Percentiles rank a stretch among this genome's conserved stretches.
phyloP scores from a whole-genome alignment of 768 basidiomycete genomes.

The Myochromella boudieri region DNA sequence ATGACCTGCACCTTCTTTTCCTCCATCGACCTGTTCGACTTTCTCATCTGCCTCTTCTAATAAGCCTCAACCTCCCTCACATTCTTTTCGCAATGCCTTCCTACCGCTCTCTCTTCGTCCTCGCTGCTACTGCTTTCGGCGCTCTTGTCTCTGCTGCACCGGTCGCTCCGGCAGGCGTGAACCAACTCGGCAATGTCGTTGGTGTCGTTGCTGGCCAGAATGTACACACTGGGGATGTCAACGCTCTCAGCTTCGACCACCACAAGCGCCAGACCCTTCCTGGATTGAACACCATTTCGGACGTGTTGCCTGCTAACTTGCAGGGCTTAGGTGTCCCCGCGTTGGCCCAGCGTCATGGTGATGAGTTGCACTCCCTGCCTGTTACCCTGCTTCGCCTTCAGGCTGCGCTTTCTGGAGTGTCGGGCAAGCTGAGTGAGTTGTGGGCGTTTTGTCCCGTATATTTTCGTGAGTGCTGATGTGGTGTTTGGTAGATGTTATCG shows the following conservation, averaged over 20 bases:
- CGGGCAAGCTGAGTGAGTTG: constrained; percentile 1
- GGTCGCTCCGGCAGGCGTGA: not conserved
- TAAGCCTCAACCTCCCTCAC: constrained; percentile 14
- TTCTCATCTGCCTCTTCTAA: not conserved
- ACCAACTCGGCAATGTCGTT: not conserved
- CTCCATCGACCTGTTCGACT: not conserved
- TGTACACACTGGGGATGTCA: not conserved
- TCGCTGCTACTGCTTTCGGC: constrained; percentile 18
- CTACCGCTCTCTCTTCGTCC: constrained; percentile 17
- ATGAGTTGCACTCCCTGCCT: constrained; percentile 8
- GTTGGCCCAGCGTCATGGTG: not conserved
- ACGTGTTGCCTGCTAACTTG: not conserved
- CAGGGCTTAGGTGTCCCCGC: not conserved
- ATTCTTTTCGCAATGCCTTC: constrained; percentile 20
- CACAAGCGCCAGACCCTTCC: too few species aligned
- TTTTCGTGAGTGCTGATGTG: too few species aligned
- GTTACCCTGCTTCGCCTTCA: constrained; percentile 3
- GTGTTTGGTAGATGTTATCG: constrained; percentile 2
- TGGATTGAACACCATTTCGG: too few species aligned
- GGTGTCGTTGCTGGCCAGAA: not conserved
- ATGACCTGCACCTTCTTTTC: too few species aligned
- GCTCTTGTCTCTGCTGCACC: constrained; percentile 10
- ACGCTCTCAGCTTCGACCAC: not conserved
- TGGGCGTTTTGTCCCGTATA: not conserved
- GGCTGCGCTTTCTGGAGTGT: not conserved